Percentiles rank a stretch among this genome's conserved stretches.
These are phyloP conservation scores for Parafenestella ontariensis DNA, from an alignment of 2,329 filamentous ascomycete species.

Conservation along the genomic window DNA sequence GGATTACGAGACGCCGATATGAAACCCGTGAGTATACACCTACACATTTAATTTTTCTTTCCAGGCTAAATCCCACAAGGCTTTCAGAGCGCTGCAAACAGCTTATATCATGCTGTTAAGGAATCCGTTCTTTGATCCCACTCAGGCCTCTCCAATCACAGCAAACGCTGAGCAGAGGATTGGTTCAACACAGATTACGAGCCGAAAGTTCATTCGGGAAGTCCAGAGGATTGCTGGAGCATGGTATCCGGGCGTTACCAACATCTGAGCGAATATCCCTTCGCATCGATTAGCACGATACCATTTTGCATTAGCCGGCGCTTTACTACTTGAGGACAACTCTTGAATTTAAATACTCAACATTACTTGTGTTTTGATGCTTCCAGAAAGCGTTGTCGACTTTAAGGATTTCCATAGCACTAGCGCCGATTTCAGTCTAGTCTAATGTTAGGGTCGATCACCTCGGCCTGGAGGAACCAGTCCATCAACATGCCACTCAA, in stretches of 20 bases:
- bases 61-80: constrained; percentile 52
- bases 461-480: constrained; percentile 25
- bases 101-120: constrained; percentile 88
- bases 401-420: constrained; percentile 17
- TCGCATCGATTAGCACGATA: constrained; percentile 19
- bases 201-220: constrained; percentile 79
- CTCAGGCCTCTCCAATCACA: constrained; percentile 73
- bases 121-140: constrained; percentile 94
- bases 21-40: constrained; percentile 68
- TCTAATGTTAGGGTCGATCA: constrained; percentile 23
- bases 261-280: constrained; percentile 55
- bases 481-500: constrained; percentile 13
- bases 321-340: constrained; percentile 13
- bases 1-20: constrained; percentile 86
- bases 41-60: background rate
- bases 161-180: constrained; percentile 54
- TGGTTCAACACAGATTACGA: constrained; percentile 73
- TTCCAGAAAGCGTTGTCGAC: background rate
- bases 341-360: background rate
- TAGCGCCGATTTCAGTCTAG: constrained; percentile 35
- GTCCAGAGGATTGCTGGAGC: constrained; percentile 83
- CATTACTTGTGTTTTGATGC: background rate
- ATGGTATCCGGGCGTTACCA: constrained; percentile 78
- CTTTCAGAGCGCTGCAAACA: constrained; percentile 90
- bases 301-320: constrained; percentile 37